These are phyloP conservation scores for Gautieria morchelliformis DNA, from an alignment of 768 basidiomycete genomes.

Conservation along the genomic window DNA sequence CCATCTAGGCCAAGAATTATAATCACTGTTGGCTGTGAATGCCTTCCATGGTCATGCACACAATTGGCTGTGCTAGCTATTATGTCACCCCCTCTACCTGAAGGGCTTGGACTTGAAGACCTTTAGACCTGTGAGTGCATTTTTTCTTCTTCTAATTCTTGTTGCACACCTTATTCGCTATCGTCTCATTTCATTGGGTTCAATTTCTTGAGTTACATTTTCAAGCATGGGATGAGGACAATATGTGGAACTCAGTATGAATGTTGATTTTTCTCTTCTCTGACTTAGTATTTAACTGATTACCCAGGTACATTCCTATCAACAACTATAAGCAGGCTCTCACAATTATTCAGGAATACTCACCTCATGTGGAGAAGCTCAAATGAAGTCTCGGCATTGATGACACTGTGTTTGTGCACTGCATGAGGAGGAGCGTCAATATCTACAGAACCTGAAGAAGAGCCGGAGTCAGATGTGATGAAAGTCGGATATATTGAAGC, in stretches of 20 bases:
- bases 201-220: conserved; percentile 25
- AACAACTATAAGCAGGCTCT: conserved; percentile 7
- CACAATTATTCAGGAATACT: neutral
- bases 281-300: neutral
- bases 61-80: conserved; percentile 20
- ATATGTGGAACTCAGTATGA: conserved; percentile 22
- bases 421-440: neutral
- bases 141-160: conserved; percentile 24
- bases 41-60: conserved; percentile 16
- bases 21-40: conserved; percentile 13
- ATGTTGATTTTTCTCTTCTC: neutral
- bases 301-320: neutral
- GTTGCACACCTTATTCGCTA: conserved; percentile 15
- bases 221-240: conserved; percentile 24
- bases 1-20: neutral
- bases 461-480: neutral
- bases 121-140: conserved; percentile 23
- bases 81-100: conserved; percentile 23
- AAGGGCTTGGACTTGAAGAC: conserved; percentile 26
- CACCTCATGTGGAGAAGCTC: neutral
- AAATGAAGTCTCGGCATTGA: neutral
- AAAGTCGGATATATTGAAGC: neutral
- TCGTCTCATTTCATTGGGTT: conserved; percentile 18
- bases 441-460: neutral
- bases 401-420: neutral